A percentile compares a stretch with the other conserved stretches of the same genome.
phyloP scores from a whole-genome alignment of 768 basidiomycete genomes.

The Clavulina sp. region DNA sequence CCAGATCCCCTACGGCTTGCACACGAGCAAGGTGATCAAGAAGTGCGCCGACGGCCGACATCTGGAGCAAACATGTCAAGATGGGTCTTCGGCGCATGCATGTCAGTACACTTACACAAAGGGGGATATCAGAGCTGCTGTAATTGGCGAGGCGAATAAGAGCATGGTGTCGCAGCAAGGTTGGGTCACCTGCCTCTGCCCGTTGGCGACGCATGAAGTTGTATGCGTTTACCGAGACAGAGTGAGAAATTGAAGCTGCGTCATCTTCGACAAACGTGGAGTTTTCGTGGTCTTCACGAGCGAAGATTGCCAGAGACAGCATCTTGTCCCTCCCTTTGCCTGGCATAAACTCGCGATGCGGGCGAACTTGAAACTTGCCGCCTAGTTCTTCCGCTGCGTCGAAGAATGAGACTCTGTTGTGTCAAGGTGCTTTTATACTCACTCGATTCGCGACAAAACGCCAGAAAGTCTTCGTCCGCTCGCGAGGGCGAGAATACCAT shows the following conservation, averaged over 20 bases:
- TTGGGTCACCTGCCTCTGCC: slow-evolving; percentile 33
- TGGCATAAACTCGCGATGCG: slow-evolving; percentile 60
- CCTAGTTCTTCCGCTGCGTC: slow-evolving; percentile 37
- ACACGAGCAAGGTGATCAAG: slow-evolving; percentile 52
- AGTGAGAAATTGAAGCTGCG: slow-evolving; percentile 21
- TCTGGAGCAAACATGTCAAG: slow-evolving; percentile 25
- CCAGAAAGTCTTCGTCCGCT: slow-evolving; percentile 64
- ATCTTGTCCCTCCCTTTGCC: slow-evolving; percentile 51
- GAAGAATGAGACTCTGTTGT: too few relatives aligned
- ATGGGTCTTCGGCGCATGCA: not conserved
- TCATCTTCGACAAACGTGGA: slow-evolving; percentile 19
- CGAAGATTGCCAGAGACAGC: slow-evolving; percentile 45
- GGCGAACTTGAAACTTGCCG: slow-evolving; percentile 55
- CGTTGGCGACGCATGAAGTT: slow-evolving; percentile 48
- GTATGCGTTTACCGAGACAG: slow-evolving; percentile 39
- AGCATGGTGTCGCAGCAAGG: slow-evolving; percentile 53
- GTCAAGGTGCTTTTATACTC: slow-evolving; percentile 2
- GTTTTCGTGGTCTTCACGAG: too few relatives aligned
- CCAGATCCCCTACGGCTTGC: slow-evolving; percentile 42
- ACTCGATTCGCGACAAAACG: slow-evolving; percentile 46
- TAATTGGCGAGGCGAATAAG: slow-evolving; percentile 70
- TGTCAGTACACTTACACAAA: slow-evolving; percentile 44
- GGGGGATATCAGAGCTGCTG: slow-evolving; percentile 46
- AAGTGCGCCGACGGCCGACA: slow-evolving; percentile 68
- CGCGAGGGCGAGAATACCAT: slow-evolving; percentile 65